phyloP scores from a whole-genome alignment of 1,284 basidiomycete genomes.

The Rhodotorula sp. region DNA sequence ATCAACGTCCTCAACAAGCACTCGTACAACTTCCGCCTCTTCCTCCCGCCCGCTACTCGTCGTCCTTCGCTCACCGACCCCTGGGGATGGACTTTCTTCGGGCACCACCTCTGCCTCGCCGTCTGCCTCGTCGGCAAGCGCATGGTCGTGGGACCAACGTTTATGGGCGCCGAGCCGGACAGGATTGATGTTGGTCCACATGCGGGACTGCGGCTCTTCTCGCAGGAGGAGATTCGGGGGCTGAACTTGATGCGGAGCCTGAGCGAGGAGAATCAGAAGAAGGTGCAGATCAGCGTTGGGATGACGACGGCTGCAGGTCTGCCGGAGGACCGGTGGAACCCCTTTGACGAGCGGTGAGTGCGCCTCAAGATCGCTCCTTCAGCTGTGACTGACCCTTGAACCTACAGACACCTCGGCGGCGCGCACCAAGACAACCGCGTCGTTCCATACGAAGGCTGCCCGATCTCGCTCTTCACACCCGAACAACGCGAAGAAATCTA shows the following conservation, averaged over 20 bases:
- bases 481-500: conserved; percentile 45
- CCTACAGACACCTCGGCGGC: conserved; percentile 45
- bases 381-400: no score
- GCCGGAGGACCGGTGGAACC: conserved; percentile 49
- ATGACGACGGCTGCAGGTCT: conserved; percentile 43
- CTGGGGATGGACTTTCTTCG: conserved; percentile 50
- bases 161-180: conserved; percentile 50
- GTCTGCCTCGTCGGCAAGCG: conserved; percentile 47
- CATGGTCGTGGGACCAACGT: conserved; percentile 49
- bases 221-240: conserved; percentile 46
- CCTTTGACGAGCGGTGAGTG: conserved; percentile 47
- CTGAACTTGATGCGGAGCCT: conserved; percentile 48
- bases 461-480: conserved; percentile 43
- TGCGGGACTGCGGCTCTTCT: conserved; percentile 47
- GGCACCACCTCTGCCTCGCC: conserved; percentile 49
- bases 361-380: neutral
- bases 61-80: conserved; percentile 41
- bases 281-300: conserved; percentile 45
- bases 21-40: conserved; percentile 50
- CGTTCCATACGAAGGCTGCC: conserved; percentile 47
- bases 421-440: conserved; percentile 49
- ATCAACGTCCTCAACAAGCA: conserved; percentile 47
- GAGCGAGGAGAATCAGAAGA: conserved; percentile 43
- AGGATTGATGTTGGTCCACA: conserved; percentile 48
- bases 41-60: conserved; percentile 28